Base-by-base conservation (phyloP, 2,329 filamentous ascomycete species). In the Ampelomyces quisqualis region DNA sequence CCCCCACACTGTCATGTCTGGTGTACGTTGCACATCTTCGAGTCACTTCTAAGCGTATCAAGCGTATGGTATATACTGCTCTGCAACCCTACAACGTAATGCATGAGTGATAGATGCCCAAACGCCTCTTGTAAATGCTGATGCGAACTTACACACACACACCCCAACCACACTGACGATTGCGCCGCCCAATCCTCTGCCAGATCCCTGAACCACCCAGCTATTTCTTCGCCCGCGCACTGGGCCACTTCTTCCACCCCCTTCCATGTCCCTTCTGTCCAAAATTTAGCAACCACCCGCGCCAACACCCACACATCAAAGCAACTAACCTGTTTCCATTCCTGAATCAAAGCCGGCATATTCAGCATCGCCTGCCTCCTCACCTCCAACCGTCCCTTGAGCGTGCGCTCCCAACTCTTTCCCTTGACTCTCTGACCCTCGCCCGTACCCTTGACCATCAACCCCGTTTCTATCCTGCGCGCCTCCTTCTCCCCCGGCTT, bases 391-490 rank as follows among this genome's bases (percentile, higher is more conserved):
- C 84, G 82, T 47, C 79, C 77, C 72, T 87, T 84, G 74, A 96
- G 75, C 61, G 85, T 86, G 66, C 93, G 82, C 77, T 98, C 93
- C 82, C 90, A 88, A 58, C 82, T 78, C 72, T 96, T 91, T 70
- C 93, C 93, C 85, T 97, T 98, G 68, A 96, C 91, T 71, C 79
- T 84, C 73, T 96, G 84, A 43, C 90, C 91, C 55, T 89, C 83
- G 77, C 93, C 91, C 1, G 91, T 97, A 58, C 91, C 91, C 80
- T 90, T 91, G 43, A 96, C 86, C 49, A 84, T 78, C 68, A 95
- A 67, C 34, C 90, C 91, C 51, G 85, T 78, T 74, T 94, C 86
- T 43, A 89, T 80, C 43, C 88, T 76, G 67, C 82, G 80, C 60
- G 81, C 77, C 61, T 90, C 78, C 68, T 77, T 82, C 65, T 80